Evolutionary conservation across 768 basidiomycete genomes (phyloP), one percentile per base, ranked within the genome.

Genomic region (Lentinula aciculospora): DNA sequence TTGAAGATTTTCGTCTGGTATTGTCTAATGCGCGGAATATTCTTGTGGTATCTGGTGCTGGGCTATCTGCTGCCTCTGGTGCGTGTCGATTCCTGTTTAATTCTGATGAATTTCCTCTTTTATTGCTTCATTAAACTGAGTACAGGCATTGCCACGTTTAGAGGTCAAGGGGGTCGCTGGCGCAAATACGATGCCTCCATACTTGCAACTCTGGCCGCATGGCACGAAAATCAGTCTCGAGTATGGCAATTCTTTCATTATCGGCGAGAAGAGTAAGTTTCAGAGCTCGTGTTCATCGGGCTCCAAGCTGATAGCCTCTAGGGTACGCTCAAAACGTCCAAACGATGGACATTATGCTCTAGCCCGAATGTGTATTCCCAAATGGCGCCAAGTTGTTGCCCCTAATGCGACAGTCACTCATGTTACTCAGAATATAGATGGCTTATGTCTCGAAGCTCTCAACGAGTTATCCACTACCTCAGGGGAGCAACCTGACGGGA

Each of bases 1-100:
- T 56, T 13, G 27, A 45, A 8, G 58, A 54, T 9, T 70, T 69
- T 54, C 59, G 63, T 53, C 23, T 40, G 3, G 60, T 61, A 12
- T 61, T 70, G 8, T 37, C 61, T 6, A 54, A 62, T 15, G 58
- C 62, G n/a, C 76, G 74, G 58, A 66, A 70, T 50, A 71, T 78
- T 50, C 67, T 79, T 7, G 74, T 73, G 10, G 65, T 80, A 1
- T 74, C 76, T 19, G 84, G 84, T 5, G 84, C 85, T 29, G 84
- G 84, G 2, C 72, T 86, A n/a, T 85, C 83, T 23, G 83, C 83
- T 54, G 82, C 80, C 23, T 85, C 84, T 44, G 83, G 83, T 82
- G 55, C 32, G 68, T 56, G 9, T 54, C 42, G 45, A 34, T 32
- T 28, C 21, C 12, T 54, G 4, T 7, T 29, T 3, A 37, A n/a